Base-by-base conservation (phyloP, 1,284 basidiomycete genomes). In the Paramarasmius palmivorus region DNA sequence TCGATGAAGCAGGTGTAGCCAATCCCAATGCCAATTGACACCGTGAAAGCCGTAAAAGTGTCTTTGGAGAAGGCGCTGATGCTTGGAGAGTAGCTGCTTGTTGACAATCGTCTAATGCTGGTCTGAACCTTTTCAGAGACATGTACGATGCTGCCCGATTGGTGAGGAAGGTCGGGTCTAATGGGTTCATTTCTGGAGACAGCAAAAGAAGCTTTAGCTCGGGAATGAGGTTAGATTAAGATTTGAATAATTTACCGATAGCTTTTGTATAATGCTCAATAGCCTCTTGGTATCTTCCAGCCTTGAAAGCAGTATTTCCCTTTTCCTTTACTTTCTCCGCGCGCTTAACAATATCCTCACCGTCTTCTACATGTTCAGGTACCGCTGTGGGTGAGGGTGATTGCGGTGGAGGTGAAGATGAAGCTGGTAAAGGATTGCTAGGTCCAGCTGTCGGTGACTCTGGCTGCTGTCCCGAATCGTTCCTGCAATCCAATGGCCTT, bases 71-170 rank as follows among this genome's bases (percentile, higher is more conserved):
- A 15, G 79, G 78, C 2, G 75, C 62, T 8, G 74, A 62, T 14
- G 84, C 71, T 66, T 93, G 90, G 8, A 93, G 70, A 1, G 79
- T 71, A 0, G 82, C 78, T 2, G 92, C 92, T 35, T 79, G 75
- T 65, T 92, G 90, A 63, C 91, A 93, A 67, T 95, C 93, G 35
- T 79, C 76, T 9, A 94, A 73, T 0, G 92, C 93, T 1, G 75
- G 71, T 35, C 81, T 76, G 76, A 90, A 95, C 41, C 81, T 80
- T 65, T 92, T 92, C 52, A 91, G 66, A 0, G 84, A 81, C 84
- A 95, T 95, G 65, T 89, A 83, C 3, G 92, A 87, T 2, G 93
- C 93, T 0, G 92, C 92, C 39, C 93, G 84, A 69, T 95, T 95
- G 14, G 90, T 90, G 56, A 88, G 75, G 65, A 90, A 93, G 0